Evolutionary conservation across 2,329 filamentous ascomycete genomes (phyloP).

Genomic region (Parastagonospora avenae): DNA sequence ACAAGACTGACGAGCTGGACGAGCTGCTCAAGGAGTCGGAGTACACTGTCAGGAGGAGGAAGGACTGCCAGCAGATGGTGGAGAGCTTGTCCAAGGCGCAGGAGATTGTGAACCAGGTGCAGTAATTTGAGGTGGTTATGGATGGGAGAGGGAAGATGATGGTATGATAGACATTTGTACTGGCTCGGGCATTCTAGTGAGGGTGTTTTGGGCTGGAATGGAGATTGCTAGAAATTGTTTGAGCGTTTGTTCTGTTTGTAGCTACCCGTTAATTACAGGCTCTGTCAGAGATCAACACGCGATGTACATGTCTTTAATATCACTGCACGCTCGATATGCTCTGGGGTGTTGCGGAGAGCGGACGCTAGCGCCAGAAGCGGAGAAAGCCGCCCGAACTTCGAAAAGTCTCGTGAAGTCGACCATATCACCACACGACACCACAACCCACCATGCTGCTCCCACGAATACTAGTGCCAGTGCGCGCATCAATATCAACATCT

Average conservation of each 20-base stretch:
- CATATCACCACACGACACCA: constrained; percentile 17
- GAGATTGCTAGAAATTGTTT: background rate
- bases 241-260: background rate
- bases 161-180: constrained; percentile 8
- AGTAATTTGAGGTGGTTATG: constrained; percentile 24
- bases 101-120: constrained; percentile 88
- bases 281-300: constrained; percentile 7
- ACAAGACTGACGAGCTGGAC: constrained; percentile 86
- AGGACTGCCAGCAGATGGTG: constrained; percentile 99
- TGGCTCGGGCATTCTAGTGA: constrained; percentile 16
- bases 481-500: constrained; percentile 34
- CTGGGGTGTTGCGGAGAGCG: background rate
- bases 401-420: constrained; percentile 29
- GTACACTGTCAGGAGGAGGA: constrained; percentile 90
- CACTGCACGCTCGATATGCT: too few relatives aligned
- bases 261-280: background rate
- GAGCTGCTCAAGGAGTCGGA: constrained; percentile 97
- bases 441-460: constrained; percentile 47
- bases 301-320: background rate
- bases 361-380: constrained; percentile 5
- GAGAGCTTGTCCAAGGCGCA: constrained; percentile 87
- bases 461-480: constrained; percentile 45
- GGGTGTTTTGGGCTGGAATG: constrained; percentile 20
- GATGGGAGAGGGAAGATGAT: background rate
- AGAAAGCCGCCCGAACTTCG: constrained; percentile 17